Percentiles rank a stretch among this genome's conserved stretches.
phyloP scores from a whole-genome alignment of 176 grass and related monocot genomes.

The Oryza meridionalis region DNA sequence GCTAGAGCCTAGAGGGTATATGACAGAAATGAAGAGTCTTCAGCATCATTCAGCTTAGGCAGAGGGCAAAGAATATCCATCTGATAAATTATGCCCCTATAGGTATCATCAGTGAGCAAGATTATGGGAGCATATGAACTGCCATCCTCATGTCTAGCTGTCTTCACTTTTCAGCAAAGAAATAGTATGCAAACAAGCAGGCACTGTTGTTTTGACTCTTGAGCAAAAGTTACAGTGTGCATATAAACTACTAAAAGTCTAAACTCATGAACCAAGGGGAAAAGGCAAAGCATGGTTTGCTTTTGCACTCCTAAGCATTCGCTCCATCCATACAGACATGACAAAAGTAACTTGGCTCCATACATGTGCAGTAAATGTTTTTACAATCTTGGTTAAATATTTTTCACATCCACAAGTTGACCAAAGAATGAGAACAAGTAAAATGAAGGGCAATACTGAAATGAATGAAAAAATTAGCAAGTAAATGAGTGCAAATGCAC shows the following conservation, averaged over 20 bases:
- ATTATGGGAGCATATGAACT: constrained; percentile 31
- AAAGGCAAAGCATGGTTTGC: not conserved
- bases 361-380: not conserved
- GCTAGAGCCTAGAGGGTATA: not conserved
- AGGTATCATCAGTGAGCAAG: not conserved
- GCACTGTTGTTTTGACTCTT: not conserved
- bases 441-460: not conserved
- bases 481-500: constrained; percentile 12
- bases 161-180: constrained; percentile 32
- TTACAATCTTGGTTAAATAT: not conserved
- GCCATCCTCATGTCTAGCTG: not conserved
- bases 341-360: not conserved
- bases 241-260: not conserved
- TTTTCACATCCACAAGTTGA: constrained; percentile 16
- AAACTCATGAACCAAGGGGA: not conserved
- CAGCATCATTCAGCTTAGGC: not conserved
- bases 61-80: constrained; percentile 6
- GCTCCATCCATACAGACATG: not conserved
- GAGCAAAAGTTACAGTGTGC: not conserved
- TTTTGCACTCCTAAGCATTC: not conserved
- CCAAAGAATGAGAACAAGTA: not conserved
- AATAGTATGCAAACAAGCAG: not conserved
- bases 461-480: not conserved
- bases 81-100: not conserved
- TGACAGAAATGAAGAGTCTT: not conserved